Conservation (phyloP, 768 basidiomycete genomes). For the Naganishia vaughanmartiniae region DNA sequence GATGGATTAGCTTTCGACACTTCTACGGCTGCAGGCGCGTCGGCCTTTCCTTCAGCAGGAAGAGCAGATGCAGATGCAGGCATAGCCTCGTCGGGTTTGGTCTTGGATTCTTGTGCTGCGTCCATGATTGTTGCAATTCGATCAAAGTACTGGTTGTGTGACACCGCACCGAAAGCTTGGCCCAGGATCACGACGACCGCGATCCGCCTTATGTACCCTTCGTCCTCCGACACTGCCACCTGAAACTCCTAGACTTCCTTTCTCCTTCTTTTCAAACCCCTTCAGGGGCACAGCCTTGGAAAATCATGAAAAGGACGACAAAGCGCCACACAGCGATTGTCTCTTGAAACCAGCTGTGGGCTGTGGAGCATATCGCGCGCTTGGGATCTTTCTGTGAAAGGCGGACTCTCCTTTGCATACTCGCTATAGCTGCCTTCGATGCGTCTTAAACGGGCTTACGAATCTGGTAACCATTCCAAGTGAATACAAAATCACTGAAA, state of each 20-base stretch:
- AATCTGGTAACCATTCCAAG: too few species aligned
- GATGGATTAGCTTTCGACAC: background rate
- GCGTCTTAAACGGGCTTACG: too few species aligned
- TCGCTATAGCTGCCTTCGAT: too few species aligned
- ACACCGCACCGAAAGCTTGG: background rate
- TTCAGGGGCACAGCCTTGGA: background rate
- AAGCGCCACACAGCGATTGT: background rate
- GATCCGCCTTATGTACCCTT: background rate
- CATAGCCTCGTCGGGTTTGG: background rate
- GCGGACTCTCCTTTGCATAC: background rate
- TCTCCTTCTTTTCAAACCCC: background rate
- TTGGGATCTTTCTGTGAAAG: background rate
- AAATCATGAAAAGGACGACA: background rate
- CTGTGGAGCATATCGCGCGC: background rate
- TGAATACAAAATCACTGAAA: too few species aligned
- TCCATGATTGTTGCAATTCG: background rate
- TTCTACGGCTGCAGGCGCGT: background rate
- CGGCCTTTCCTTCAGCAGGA: background rate
- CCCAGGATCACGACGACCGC: background rate
- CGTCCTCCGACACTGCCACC: background rate
- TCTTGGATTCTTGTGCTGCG: background rate
- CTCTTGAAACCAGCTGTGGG: background rate
- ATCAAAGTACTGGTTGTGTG: background rate
- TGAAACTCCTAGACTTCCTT: background rate
- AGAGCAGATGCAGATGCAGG: background rate